phyloP scores from a whole-genome alignment of 345 rosid genomes.

The Brassica cretica region DNA sequence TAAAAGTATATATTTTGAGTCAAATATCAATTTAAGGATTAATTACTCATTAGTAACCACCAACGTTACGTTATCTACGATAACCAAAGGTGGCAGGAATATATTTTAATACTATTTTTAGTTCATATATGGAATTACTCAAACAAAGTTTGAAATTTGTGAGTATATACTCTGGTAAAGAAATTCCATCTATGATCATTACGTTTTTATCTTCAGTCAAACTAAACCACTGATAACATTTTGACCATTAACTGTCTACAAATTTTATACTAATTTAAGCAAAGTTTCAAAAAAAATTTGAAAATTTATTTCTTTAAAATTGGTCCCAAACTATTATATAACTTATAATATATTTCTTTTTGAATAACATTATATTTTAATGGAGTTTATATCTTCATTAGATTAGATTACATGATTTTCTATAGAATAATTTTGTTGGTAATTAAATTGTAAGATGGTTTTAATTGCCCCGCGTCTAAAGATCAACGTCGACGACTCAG shows the following conservation, averaged over 20 bases:
- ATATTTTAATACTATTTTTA: neutral
- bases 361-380: neutral
- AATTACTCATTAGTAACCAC: neutral
- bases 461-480: constrained; percentile 42
- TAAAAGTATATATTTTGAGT: neutral
- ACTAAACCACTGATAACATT: constrained; percentile 9
- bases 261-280: neutral
- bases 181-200: neutral
- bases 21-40: neutral
- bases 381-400: neutral
- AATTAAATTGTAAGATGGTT: constrained; percentile 12
- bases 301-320: neutral
- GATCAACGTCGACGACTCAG: constrained; percentile 43
- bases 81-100: neutral
- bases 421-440: neutral
- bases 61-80: constrained; percentile 26
- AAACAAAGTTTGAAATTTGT: neutral
- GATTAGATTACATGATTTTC: neutral
- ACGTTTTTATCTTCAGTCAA: neutral
- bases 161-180: neutral
- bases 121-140: neutral
- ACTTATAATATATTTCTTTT: too few relatives aligned
- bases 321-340: neutral
- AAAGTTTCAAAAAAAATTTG: too few relatives aligned
- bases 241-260: constrained; percentile 19